phyloP scores from a whole-genome alignment of 208 protist genomes.

The Acanthamoeba healyi region DNA sequence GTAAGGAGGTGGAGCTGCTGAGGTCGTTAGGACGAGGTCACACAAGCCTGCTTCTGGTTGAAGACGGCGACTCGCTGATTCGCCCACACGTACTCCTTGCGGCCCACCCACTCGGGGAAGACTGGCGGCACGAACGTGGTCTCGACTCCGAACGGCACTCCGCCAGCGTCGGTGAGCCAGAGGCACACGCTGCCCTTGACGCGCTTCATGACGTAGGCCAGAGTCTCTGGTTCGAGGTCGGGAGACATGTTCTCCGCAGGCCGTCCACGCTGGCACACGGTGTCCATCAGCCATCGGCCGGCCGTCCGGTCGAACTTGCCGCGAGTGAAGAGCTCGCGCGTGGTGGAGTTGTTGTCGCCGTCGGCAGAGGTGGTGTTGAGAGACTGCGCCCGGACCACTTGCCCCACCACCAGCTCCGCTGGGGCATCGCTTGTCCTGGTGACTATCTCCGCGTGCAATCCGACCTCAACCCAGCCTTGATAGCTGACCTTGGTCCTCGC shows the following conservation, averaged over 20 bases:
- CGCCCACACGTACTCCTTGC: background rate
- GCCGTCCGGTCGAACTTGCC: background rate
- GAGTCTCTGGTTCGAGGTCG: background rate
- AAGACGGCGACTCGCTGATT: background rate
- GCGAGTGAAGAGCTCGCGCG: background rate
- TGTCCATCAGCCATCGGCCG: background rate
- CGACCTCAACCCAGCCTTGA: background rate
- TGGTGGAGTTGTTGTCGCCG: background rate
- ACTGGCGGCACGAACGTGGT: background rate
- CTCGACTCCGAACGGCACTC: background rate
- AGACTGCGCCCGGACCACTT: background rate
- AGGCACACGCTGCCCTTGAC: background rate
- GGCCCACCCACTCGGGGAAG: background rate
- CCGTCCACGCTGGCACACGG: background rate
- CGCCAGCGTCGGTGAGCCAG: background rate
- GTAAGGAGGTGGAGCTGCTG: too few relatives aligned
- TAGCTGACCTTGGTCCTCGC: background rate
- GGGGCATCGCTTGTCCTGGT: background rate
- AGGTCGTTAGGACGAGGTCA: too few relatives aligned
- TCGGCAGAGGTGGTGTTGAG: background rate
- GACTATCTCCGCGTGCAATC: background rate
- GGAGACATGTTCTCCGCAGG: background rate
- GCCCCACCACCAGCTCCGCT: background rate
- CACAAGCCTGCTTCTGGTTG: slow-evolving; percentile 4
- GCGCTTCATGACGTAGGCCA: background rate